Evolutionary conservation across 306 rosid species (phyloP), one percentile per base, ranked within the genome.

Genomic region (Cucurbita maxima): DNA sequence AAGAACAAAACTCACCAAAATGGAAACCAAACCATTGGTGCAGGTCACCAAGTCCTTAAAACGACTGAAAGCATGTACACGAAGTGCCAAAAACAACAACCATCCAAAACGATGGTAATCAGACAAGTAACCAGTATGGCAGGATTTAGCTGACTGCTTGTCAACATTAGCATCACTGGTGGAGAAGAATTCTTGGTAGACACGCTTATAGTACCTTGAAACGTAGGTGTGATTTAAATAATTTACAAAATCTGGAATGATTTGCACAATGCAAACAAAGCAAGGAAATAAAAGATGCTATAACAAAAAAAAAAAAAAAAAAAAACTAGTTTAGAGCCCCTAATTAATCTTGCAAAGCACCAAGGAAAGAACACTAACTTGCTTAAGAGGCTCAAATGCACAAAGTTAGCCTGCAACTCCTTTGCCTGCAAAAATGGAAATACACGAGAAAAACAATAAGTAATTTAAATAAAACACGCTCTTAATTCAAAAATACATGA

Each of bases 61-160:
- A 62, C 92, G 96, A 84, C 97, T 88, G 82, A 95, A 89, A 40
- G 92, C 91, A 76, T 91, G 97, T 7, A 87, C 89, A 43, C 99
- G 96, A 57, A 95, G 96, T 41, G 99, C 96, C 96, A 95, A 79
- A 83, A 95, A 95, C 73, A 95, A 88, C 80, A 95, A 82, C 99
- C 99, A 95, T 79, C 99, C 99, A 84, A 95, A 95, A 52, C 91
- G 91, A 84, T 91, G 96, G 83, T 88, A 91, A 57, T 89, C 90
- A 0, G 96, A 89, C 76, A 84, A 86, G 72, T 81, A 81, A 72
- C 76, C 84, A 62, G 83, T 40, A 34, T 77, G 74, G 56, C 71
- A 69, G 57, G 75, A 37, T 72, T 58, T 76, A 77, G 79, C 30
- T 53, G 85, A 79, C 58, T 78, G 71, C 57, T 86, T 91, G 78